A percentile compares a stretch with the other conserved stretches of the same genome.
Conservation (phyloP, 129 eudicot genomes). For the Centaurea solstitialis region DNA sequence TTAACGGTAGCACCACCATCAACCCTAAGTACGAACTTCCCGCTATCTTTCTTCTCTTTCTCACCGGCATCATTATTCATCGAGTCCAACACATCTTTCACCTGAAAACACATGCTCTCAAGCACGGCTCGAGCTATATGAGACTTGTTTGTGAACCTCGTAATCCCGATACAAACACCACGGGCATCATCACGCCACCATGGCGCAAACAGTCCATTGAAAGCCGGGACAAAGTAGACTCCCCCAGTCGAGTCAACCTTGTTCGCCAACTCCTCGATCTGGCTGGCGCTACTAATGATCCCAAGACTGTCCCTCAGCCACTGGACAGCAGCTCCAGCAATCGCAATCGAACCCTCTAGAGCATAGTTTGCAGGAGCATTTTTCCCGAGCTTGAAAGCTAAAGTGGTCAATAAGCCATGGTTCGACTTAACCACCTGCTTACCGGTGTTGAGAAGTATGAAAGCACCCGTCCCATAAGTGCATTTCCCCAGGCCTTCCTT, state of each 20-base stretch:
- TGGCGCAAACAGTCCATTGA: constrained; percentile 86
- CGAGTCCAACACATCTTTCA: constrained; percentile 78
- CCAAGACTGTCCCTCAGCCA: constrained; percentile 91
- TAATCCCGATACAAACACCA: constrained; percentile 74
- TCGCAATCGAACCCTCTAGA: constrained; percentile 85
- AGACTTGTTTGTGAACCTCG: constrained; percentile 74
- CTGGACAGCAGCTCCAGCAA: constrained; percentile 94
- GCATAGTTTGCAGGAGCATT: constrained; percentile 73
- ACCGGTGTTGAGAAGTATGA: constrained; percentile 79
- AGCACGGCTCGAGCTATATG: constrained; percentile 85
- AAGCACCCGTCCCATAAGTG: constrained; percentile 92
- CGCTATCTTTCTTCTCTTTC: constrained; percentile 46
- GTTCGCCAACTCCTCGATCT: constrained; percentile 77
- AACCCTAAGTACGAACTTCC: constrained; percentile 68
- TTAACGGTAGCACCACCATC: constrained; percentile 85
- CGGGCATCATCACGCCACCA: constrained; percentile 98
- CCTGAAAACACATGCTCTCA: constrained; percentile 92
- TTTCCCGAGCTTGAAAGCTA: constrained; percentile 79
- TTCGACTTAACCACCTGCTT: constrained; percentile 54
- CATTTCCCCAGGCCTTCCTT: constrained; percentile 78
- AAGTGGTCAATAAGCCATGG: constrained; percentile 73
- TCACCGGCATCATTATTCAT: constrained; percentile 79
- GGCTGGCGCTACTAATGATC: constrained; percentile 53
- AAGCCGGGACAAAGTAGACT: constrained; percentile 86
- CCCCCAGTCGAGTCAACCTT: constrained; percentile 73